A percentile compares a stretch with the other conserved stretches of the same genome.
Conservation (phyloP, 164 flowering plant genomes). For the Vitis amurensis region DNA sequence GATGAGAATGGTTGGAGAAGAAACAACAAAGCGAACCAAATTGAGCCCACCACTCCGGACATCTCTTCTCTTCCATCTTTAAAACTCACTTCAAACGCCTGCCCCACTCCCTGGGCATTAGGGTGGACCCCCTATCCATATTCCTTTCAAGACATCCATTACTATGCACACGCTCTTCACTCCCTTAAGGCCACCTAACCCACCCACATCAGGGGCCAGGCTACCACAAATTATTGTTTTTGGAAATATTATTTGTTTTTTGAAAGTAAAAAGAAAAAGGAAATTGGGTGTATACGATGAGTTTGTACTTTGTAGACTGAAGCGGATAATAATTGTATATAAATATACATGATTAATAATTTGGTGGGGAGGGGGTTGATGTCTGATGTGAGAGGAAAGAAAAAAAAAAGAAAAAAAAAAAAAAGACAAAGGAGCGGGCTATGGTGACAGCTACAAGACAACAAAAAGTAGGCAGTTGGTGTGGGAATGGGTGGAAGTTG, state of each 20-base stretch:
- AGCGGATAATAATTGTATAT: too few relatives aligned
- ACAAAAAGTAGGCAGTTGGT: conserved; percentile 7
- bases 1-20: conserved; percentile 4
- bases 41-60: conserved; percentile 8
- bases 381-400: background rate
- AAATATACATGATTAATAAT: too few relatives aligned
- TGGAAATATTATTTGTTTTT: too few relatives aligned
- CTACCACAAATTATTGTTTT: too few relatives aligned
- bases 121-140: too few relatives aligned
- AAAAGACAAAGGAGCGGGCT: background rate
- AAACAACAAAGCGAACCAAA: conserved; percentile 7
- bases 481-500: background rate
- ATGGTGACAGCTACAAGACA: conserved; percentile 21
- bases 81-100: background rate
- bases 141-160: too few relatives aligned
- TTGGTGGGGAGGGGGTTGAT: too few relatives aligned
- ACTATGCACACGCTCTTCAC: too few relatives aligned
- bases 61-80: background rate
- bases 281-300: background rate
- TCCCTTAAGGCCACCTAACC: too few relatives aligned
- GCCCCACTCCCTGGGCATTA: too few relatives aligned
- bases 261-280: background rate
- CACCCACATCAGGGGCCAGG: too few relatives aligned
- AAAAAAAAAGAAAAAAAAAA: background rate
- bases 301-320: too few relatives aligned